A percentile compares a stretch with the other conserved stretches of the same genome.
Conservation (phyloP, 371 early-diverging fungal genomes). For the Syncephalis fuscata region DNA sequence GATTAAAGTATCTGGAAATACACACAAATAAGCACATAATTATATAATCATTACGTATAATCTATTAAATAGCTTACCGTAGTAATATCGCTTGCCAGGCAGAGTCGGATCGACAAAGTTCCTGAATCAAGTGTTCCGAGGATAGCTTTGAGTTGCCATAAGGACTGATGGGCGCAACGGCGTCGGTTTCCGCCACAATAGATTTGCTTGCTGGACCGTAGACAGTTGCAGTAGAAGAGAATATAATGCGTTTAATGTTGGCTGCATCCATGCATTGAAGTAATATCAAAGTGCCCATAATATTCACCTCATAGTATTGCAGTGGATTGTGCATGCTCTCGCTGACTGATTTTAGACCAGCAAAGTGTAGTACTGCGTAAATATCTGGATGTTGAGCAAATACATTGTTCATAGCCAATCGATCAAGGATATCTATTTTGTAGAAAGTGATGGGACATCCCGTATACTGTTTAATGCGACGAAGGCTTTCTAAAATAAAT, state of each 20-base stretch:
- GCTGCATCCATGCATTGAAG: slow-evolving; percentile 42
- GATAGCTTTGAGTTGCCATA: slow-evolving; percentile 78
- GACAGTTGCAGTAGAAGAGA: slow-evolving; percentile 78
- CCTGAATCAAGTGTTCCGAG: slow-evolving; percentile 61
- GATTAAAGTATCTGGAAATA: slow-evolving; percentile 61
- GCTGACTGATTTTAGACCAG: slow-evolving; percentile 79
- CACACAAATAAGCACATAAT: no score
- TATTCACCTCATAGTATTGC: slow-evolving; percentile 74
- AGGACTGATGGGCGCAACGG: slow-evolving; percentile 53
- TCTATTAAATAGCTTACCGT: slow-evolving; percentile 10
- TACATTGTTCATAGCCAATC: slow-evolving; percentile 6
- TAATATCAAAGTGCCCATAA: slow-evolving; percentile 60
- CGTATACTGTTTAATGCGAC: slow-evolving; percentile 43
- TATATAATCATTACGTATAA: no score
- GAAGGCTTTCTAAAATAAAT: slow-evolving; percentile 30
- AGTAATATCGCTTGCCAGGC: slow-evolving; percentile 49
- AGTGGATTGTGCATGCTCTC: slow-evolving; percentile 73
- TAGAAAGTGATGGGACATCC: slow-evolving; percentile 28
- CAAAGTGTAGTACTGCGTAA: slow-evolving; percentile 76
- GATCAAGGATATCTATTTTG: slow-evolving; percentile 33
- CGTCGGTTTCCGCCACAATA: slow-evolving; percentile 40
- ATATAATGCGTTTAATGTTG: slow-evolving; percentile 55
- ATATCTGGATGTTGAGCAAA: slow-evolving; percentile 13
- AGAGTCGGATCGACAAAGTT: slow-evolving; percentile 33
- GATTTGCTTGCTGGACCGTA: slow-evolving; percentile 43